Conservation (phyloP, 208 protist genomes). For the Polymyxa betae region DNA sequence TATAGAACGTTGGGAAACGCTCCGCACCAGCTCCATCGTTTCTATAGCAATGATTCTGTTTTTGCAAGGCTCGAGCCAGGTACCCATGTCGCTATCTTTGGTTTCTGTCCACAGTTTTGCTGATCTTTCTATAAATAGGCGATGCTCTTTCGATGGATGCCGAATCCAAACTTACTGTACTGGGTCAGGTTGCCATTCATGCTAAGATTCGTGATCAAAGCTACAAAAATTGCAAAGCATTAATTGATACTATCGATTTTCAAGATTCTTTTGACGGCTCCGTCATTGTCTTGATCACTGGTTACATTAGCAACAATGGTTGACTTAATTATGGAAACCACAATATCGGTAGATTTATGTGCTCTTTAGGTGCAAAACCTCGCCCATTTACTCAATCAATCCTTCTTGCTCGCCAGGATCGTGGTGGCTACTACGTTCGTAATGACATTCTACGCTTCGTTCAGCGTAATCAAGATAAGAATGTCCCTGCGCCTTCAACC, state of each 20-base stretch:
- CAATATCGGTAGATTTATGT: too few relatives aligned
- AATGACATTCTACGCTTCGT: not conserved
- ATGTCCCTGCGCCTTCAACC: too few relatives aligned
- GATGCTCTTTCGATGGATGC: not conserved
- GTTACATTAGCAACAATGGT: not conserved
- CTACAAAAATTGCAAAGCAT: not conserved
- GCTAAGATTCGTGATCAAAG: not conserved
- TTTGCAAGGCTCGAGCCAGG: conserved; percentile 2
- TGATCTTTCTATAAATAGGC: too few relatives aligned
- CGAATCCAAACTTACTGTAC: not conserved
- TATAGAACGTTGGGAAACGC: not conserved
- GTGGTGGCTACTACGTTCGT: not conserved
- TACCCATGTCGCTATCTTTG: too few relatives aligned
- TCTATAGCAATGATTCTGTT: not conserved
- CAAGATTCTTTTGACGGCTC: not conserved
- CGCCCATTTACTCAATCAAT: not conserved
- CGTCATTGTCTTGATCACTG: not conserved
- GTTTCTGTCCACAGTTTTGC: too few relatives aligned
- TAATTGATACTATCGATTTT: not conserved
- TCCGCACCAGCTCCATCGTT: not conserved
- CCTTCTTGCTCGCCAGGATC: not conserved
- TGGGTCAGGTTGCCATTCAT: not conserved
- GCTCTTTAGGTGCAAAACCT: not conserved
- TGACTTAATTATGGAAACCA: not conserved
- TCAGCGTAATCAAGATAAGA: too few relatives aligned